A percentile compares a stretch with the other conserved stretches of the same genome.
phyloP scores from a whole-genome alignment of 495 filamentous ascomycete genomes.

The Staphylotrichum tortipilum region DNA sequence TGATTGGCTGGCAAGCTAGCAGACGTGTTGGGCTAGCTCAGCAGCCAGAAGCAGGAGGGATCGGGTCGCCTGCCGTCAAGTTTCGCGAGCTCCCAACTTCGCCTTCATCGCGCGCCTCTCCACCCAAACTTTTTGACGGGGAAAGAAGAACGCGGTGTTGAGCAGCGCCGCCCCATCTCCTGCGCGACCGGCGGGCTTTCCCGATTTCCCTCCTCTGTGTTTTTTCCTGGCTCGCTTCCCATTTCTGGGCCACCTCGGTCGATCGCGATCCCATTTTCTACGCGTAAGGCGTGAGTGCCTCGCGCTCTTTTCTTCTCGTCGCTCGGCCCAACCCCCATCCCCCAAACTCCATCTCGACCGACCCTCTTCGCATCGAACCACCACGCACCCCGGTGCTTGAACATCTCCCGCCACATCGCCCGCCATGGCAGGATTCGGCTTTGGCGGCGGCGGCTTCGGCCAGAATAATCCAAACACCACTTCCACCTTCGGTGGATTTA shows the following conservation, averaged over 20 bases:
- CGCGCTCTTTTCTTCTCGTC: constrained; percentile 14
- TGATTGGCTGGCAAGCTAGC: constrained; percentile 9
- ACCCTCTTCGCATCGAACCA: too few species aligned
- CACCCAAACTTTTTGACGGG: constrained; percentile 5
- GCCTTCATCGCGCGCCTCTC: constrained; percentile 9
- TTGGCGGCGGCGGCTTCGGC: constrained; percentile 51
- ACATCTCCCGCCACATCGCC: constrained; percentile 5
- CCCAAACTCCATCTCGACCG: too few species aligned
- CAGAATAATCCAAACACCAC: constrained; percentile 48
- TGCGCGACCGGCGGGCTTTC: background rate
- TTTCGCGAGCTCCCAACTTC: constrained; percentile 15
- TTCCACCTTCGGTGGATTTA: constrained; percentile 48
- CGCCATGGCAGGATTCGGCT: constrained; percentile 43
- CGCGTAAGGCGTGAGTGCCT: constrained; percentile 6
- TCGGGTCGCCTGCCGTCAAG: background rate
- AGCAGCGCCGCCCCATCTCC: background rate
- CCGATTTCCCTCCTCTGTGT: background rate
- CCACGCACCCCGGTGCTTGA: too few species aligned
- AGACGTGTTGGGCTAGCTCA: background rate
- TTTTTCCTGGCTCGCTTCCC: background rate
- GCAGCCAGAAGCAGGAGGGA: too few species aligned
- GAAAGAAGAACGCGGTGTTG: constrained; percentile 6
- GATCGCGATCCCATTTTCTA: background rate
- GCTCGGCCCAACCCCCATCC: too few species aligned
- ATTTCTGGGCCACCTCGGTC: background rate